Base-by-base conservation (phyloP, 1,139 yeast species). In the Yamadazyma membranifaciens region DNA sequence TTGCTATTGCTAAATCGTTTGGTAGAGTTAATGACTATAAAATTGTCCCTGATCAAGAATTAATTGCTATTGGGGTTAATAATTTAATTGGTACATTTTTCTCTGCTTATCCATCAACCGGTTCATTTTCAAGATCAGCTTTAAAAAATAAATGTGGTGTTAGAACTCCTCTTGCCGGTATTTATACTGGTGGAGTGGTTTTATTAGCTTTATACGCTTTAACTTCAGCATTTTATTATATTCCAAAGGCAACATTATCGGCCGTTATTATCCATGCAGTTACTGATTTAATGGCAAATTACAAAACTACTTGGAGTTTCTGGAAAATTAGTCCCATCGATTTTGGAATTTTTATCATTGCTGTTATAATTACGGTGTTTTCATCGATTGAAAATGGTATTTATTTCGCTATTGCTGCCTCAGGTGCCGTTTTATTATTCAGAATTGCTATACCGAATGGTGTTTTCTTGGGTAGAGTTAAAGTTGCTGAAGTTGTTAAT, bases 191-290 rank as follows among this genome's bases (percentile, higher is more conserved):
- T 58, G 80, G 78, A 30, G 91, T 91, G 60, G 97, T 91, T 20
- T 67, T 91, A 48, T 69, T 91, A 48, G 96, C 97, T 2, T 72
- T 91, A 46, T 91, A 89, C 62, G 83, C 85, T 43, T 76, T 91
- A 52, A 88, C 97, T 9, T 73, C 73, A 40, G 84, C 95, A 4
- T 91, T 91, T 69, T 87, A 74, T 70, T 91, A 79, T 67, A 91
- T 91, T 62, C 96, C 97, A 42, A 88, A 86, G 55, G 96, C 97
- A 10, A 79, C 91, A 1, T 73, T 91, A 45, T 72, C 82, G 50
- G 96, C 97, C 1, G 81, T 91, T 49, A 89, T 91, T 52, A 91
- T 91, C 54, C 96, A 91, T 62, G 96, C 97, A n/a, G 98, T 91
- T 17, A 79, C 87, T 36, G 97, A 89, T 65, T 77, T 91, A 60